Percentiles rank a stretch among this genome's conserved stretches.
phyloP scores from a whole-genome alignment of 495 filamentous ascomycete species.

The Tuber melanosporum region DNA sequence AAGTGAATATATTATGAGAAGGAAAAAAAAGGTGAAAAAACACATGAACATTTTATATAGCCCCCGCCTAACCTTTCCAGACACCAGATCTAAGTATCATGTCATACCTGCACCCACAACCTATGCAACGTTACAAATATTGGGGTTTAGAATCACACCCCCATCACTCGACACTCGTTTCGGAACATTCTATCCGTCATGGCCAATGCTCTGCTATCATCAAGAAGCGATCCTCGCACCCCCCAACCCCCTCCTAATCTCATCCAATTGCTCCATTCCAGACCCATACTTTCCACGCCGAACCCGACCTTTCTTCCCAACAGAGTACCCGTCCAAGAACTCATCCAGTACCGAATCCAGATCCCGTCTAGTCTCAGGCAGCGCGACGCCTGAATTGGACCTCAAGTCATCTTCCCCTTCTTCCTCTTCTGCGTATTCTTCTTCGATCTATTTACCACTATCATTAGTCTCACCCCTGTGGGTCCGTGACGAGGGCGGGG shows the following conservation, averaged over 20 bases:
- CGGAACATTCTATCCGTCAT: background rate
- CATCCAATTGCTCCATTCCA: slow-evolving; percentile 83
- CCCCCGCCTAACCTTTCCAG: background rate
- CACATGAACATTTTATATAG: background rate
- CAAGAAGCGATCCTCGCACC: slow-evolving; percentile 53
- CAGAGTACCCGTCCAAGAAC: slow-evolving; percentile 71
- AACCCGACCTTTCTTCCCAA: slow-evolving; percentile 61
- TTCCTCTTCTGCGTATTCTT: slow-evolving; percentile 71
- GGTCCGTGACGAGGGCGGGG: background rate
- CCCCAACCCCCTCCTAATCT: slow-evolving; percentile 73
- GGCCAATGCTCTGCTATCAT: background rate
- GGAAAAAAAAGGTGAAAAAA: background rate
- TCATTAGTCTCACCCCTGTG: background rate
- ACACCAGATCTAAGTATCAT: background rate
- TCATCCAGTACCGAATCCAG: slow-evolving; percentile 91
- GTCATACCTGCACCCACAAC: background rate
- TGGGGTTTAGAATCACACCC: background rate
- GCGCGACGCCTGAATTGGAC: slow-evolving; percentile 29
- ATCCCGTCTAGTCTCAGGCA: slow-evolving; percentile 58
- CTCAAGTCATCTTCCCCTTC: slow-evolving; percentile 51
- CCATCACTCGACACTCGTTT: background rate
- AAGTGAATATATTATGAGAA: background rate
- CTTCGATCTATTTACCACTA: slow-evolving; percentile 53
- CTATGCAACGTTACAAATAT: background rate
- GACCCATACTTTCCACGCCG: slow-evolving; percentile 75